Conservation (phyloP, 441 rosid genomes). For the Brassica balearica region DNA sequence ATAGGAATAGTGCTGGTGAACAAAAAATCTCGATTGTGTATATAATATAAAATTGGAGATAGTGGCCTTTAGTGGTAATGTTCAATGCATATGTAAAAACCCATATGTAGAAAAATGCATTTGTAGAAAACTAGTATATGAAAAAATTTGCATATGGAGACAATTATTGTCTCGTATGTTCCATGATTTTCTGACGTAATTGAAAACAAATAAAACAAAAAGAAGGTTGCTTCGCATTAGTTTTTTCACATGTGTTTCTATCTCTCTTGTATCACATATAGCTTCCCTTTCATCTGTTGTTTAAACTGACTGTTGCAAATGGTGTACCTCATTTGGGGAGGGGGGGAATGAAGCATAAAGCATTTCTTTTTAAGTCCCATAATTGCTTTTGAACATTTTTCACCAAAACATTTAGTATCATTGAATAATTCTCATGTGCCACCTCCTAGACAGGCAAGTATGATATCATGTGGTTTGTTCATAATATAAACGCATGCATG, state of each 20-base stretch:
- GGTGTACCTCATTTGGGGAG: neutral
- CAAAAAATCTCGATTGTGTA: slow-evolving; percentile 28
- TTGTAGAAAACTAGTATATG: slow-evolving; percentile 7
- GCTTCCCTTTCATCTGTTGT: neutral
- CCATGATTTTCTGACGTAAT: slow-evolving; percentile 3
- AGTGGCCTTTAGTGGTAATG: slow-evolving; percentile 24
- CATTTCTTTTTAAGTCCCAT: neutral
- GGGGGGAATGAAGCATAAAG: neutral
- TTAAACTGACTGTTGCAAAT: neutral
- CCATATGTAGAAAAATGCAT: slow-evolving; percentile 21
- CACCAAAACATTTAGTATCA: slow-evolving; percentile 6
- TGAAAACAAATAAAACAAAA: neutral
- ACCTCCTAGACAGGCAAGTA: slow-evolving; percentile 35
- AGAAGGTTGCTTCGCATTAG: neutral
- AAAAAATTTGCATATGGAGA: neutral
- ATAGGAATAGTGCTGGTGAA: slow-evolving; percentile 32
- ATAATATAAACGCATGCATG: slow-evolving; percentile 12
- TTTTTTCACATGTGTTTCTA: neutral
- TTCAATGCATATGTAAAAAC: slow-evolving; percentile 35
- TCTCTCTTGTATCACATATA: neutral
- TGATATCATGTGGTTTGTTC: slow-evolving; percentile 18
- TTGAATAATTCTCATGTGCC: slow-evolving; percentile 29
- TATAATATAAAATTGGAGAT: slow-evolving; percentile 12
- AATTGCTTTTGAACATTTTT: neutral
- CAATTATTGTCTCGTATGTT: slow-evolving; percentile 19